A percentile compares a stretch with the other conserved stretches of the same genome.
Evolutionary conservation across 2,329 filamentous ascomycete species (phyloP).

Genomic region (Pseudopithomyces maydicus): DNA sequence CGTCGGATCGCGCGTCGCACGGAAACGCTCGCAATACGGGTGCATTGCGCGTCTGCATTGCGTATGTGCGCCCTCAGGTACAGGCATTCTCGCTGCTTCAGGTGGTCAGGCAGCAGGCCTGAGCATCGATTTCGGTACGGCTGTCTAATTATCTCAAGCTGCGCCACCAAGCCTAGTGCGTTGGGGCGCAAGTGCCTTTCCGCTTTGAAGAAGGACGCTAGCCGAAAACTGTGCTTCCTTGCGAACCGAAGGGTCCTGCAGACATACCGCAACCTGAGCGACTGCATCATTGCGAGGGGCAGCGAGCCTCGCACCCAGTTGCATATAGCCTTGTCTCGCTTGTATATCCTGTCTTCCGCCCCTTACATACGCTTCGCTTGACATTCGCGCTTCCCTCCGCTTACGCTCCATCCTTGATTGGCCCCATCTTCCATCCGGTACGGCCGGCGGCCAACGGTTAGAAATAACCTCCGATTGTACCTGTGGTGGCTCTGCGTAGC

Average conservation of each 20-base stretch:
- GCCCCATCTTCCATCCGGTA: not conserved
- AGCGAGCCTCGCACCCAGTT: not conserved
- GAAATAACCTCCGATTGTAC: not conserved
- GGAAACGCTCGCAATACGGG: not conserved
- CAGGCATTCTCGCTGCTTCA: not conserved
- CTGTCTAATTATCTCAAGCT: not conserved
- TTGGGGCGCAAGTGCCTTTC: not conserved
- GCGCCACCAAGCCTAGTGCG: not conserved
- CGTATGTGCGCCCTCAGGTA: conserved; percentile 1
- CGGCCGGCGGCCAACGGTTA: not conserved
- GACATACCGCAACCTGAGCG: not conserved
- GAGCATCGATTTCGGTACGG: not conserved
- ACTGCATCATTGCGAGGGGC: not conserved
- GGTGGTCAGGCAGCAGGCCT: conserved; percentile 4
- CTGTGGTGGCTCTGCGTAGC: not conserved
- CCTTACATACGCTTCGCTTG: not conserved
- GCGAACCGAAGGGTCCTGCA: not conserved
- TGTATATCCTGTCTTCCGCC: not conserved
- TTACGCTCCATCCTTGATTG: not conserved
- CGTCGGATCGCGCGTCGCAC: not conserved
- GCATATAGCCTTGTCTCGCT: not conserved
- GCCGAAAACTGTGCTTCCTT: conserved; percentile 2
- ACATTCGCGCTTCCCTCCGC: not conserved
- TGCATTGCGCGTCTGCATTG: conserved; percentile 7
- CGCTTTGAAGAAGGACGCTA: not conserved